phyloP scores from a whole-genome alignment of 306 rosid genomes.

The Comarum palustre region DNA sequence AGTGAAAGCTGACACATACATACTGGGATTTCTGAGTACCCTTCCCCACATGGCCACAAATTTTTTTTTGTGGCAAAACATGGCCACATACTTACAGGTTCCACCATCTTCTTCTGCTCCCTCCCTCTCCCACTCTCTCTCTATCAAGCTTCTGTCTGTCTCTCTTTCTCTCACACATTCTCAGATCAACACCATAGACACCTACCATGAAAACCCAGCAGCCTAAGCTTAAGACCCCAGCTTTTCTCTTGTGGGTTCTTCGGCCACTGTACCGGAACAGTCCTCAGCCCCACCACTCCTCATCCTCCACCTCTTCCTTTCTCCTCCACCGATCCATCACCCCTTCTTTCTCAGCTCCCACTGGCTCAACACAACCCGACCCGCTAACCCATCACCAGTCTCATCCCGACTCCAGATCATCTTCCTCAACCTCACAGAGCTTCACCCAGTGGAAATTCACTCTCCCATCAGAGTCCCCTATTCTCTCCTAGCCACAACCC shows the following conservation, averaged over 20 bases:
- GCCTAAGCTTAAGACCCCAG: conserved; percentile 86
- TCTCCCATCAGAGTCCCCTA: conserved; percentile 40
- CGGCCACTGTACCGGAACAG: conserved; percentile 83
- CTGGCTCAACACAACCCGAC: conserved; percentile 7
- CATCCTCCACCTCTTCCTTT: conserved; percentile 48
- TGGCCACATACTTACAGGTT: conserved; percentile 6
- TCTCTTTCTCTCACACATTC: background rate
- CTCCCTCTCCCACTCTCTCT: background rate
- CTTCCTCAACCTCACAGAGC: conserved; percentile 81
- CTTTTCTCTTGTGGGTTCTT: conserved; percentile 90
- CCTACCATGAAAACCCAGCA: conserved; percentile 63
- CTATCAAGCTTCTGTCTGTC: background rate
- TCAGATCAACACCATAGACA: background rate
- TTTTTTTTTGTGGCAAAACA: too few species aligned
- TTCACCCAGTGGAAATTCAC: conserved; percentile 92
- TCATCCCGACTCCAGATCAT: conserved; percentile 50
- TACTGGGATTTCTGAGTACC: background rate
- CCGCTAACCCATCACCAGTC: conserved; percentile 19
- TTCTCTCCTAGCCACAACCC: conserved; percentile 14
- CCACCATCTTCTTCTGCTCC: background rate
- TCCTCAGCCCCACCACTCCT: conserved; percentile 72
- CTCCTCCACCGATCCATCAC: conserved; percentile 21
- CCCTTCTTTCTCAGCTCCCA: conserved; percentile 28
- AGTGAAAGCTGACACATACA: conserved; percentile 17
- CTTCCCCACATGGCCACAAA: conserved; percentile 13